A percentile compares a stretch with the other conserved stretches of the same genome.
These are phyloP conservation scores for Hemileia vastatrix DNA, from an alignment of 1,284 basidiomycete genomes.

Conservation along the genomic window DNA sequence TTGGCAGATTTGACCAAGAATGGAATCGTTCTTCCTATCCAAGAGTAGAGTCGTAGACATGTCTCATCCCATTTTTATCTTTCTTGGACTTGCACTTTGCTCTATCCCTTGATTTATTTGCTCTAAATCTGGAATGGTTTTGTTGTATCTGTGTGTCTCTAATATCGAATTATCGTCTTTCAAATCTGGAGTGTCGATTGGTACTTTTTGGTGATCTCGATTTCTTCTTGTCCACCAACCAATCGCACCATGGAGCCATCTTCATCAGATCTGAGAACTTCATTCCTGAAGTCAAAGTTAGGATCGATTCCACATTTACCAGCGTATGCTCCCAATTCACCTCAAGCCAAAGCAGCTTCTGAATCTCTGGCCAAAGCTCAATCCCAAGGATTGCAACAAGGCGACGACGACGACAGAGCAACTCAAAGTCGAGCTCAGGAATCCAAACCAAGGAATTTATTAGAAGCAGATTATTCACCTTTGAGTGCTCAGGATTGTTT, in stretches of 20 bases:
- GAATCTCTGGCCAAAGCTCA: not conserved
- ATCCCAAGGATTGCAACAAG: not conserved
- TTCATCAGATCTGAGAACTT: slow-evolving; percentile 28
- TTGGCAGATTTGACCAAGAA: too few relatives aligned
- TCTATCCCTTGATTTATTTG: too few relatives aligned
- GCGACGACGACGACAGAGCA: slow-evolving; percentile 3
- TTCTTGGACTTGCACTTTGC: too few relatives aligned
- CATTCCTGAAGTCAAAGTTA: slow-evolving; percentile 28
- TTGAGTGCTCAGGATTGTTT: slow-evolving; percentile 36
- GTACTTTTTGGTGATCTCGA: too few relatives aligned
- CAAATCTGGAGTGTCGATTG: too few relatives aligned
- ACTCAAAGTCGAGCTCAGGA: not conserved
- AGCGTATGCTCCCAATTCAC: slow-evolving; percentile 21
- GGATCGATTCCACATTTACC: slow-evolving; percentile 29
- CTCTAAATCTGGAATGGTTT: not conserved
- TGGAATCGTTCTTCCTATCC: too few relatives aligned
- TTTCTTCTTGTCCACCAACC: not conserved
- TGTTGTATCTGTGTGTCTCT: too few relatives aligned
- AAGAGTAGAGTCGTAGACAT: too few relatives aligned
- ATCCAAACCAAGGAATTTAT: not conserved
- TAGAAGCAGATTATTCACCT: slow-evolving; percentile 24
- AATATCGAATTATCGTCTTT: too few relatives aligned
- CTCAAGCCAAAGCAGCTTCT: slow-evolving; percentile 13
- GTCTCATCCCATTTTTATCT: too few relatives aligned
- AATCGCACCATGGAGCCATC: slow-evolving; percentile 4